These are phyloP conservation scores for Heritiera littoralis DNA, from an alignment of 345 rosid genomes.

Conservation along the genomic window DNA sequence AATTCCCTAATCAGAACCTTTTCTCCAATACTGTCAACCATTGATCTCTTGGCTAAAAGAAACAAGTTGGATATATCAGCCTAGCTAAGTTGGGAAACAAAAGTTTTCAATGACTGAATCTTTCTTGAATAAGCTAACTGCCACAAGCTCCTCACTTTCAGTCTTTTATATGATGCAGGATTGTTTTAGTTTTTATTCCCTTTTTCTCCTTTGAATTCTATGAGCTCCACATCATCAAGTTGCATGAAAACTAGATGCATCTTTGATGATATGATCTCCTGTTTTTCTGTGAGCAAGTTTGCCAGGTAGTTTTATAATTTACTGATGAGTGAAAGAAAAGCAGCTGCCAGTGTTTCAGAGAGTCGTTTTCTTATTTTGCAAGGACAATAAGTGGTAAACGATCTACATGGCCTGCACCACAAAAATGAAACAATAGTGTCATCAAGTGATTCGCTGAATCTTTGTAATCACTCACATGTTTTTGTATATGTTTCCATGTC, in stretches of 20 bases:
- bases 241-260: conserved; percentile 18
- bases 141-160: conserved; percentile 7
- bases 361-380: conserved; percentile 13
- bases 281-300: neutral
- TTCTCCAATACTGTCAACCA: conserved; percentile 34
- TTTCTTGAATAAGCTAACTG: conserved; percentile 31
- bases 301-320: neutral
- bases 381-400: conserved; percentile 27
- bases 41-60: conserved; percentile 5
- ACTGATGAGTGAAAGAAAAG: conserved; percentile 9
- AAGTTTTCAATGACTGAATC: conserved; percentile 11
- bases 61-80: conserved; percentile 3
- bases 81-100: neutral
- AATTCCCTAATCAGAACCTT: conserved; percentile 47
- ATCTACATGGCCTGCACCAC: conserved; percentile 30
- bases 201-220: neutral
- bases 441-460: conserved; percentile 38
- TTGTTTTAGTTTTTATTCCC: neutral
- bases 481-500: conserved; percentile 7
- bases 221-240: conserved; percentile 15
- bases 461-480: conserved; percentile 29
- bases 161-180: neutral
- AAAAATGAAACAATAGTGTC: conserved; percentile 28
- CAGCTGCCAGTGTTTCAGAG: conserved; percentile 21
- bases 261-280: neutral